These are phyloP conservation scores for Helicostylum pulchrum DNA, from an alignment of 192 early-diverging fungal genomes.

Conservation along the genomic window DNA sequence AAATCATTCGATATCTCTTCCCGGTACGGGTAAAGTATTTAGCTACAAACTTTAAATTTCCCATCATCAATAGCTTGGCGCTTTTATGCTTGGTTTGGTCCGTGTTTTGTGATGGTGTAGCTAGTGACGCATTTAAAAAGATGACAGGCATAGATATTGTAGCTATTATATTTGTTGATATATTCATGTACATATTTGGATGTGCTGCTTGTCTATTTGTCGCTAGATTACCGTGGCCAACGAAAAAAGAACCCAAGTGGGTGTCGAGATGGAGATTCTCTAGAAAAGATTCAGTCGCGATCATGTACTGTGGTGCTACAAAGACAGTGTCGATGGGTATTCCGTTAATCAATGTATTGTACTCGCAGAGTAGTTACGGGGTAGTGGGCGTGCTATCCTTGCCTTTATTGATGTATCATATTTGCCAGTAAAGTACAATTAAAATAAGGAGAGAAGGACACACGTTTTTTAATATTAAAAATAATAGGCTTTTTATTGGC, in stretches of 20 bases:
- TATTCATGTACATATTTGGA: conserved; percentile 47
- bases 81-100: conserved; percentile 63
- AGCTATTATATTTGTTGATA: conserved; percentile 48
- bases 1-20: conserved; percentile 43
- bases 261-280: conserved; percentile 24
- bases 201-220: conserved; percentile 39
- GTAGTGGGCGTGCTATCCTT: conserved; percentile 51
- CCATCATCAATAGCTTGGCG: conserved; percentile 50
- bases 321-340: conserved; percentile 70
- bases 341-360: conserved; percentile 66
- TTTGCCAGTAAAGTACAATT: conserved; percentile 26
- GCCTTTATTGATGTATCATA: conserved; percentile 63
- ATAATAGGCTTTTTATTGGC: conserved; percentile 42
- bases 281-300: conserved; percentile 54
- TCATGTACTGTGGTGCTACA: conserved; percentile 65
- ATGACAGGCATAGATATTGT: conserved; percentile 47
- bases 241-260: conserved; percentile 28
- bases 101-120: conserved; percentile 69
- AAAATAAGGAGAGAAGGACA: too few relatives aligned
- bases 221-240: conserved; percentile 34
- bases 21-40: conserved; percentile 39
- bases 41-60: conserved; percentile 43
- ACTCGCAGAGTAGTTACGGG: conserved; percentile 37
- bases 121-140: conserved; percentile 45
- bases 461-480: neutral